Evolutionary conservation across 495 filamentous ascomycete species (phyloP).

Genomic region (Aspergillus sparsus): DNA sequence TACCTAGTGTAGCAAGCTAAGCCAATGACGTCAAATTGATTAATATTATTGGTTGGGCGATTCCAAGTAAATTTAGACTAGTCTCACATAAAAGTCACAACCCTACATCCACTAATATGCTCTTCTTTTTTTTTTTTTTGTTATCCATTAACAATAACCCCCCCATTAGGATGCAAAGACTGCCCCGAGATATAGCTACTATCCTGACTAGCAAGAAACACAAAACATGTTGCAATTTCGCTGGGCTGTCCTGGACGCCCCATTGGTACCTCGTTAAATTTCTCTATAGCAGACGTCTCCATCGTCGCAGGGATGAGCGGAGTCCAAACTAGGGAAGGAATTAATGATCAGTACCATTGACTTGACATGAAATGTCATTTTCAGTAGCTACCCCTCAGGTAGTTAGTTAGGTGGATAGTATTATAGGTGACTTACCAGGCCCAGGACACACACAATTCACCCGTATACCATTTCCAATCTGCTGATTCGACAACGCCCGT

Average conservation of each 20-base stretch:
- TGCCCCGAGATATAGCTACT: constrained; percentile 67
- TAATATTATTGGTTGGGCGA: too few relatives aligned
- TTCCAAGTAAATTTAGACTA: too few relatives aligned
- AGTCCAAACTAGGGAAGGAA: constrained; percentile 63
- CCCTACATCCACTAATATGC: too few relatives aligned
- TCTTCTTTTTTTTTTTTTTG: too few relatives aligned
- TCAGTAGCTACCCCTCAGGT: too few relatives aligned
- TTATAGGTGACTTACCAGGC: constrained; percentile 46
- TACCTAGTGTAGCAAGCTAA: too few relatives aligned
- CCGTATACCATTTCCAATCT: constrained; percentile 69
- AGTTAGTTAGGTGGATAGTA: neutral
- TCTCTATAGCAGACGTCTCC: constrained; percentile 65
- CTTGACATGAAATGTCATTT: too few relatives aligned
- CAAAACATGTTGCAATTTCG: constrained; percentile 81
- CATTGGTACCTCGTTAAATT: constrained; percentile 72
- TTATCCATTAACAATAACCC: constrained; percentile 62
- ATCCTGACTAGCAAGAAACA: constrained; percentile 78
- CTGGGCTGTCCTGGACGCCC: constrained; percentile 75
- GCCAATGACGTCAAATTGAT: too few relatives aligned
- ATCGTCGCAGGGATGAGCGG: constrained; percentile 81
- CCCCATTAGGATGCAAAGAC: constrained; percentile 68
- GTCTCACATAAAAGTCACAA: too few relatives aligned
- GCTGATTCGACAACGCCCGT: constrained; percentile 74
- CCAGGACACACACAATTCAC: constrained; percentile 83
- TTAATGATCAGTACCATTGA: neutral